Evolutionary conservation across 164 flowering plant species (phyloP).

Genomic region (Nymphaea thermarum): DNA sequence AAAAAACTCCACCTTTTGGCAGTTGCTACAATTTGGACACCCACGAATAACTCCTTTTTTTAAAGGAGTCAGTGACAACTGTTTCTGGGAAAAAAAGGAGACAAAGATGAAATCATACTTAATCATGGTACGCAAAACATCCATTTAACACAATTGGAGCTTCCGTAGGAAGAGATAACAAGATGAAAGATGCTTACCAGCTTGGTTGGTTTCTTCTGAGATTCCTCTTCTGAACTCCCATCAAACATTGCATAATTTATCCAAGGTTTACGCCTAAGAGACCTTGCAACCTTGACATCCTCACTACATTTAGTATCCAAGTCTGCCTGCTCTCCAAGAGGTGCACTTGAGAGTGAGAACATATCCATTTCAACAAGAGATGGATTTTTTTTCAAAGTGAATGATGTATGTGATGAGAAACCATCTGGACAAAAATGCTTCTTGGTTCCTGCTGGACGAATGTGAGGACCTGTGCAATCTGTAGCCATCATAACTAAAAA

Average conservation of each 20-base stretch:
- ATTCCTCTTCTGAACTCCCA: slow-evolving; percentile 55
- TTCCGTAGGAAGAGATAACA: background rate
- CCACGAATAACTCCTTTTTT: slow-evolving; percentile 90
- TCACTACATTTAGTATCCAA: slow-evolving; percentile 16
- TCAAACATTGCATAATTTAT: slow-evolving; percentile 39
- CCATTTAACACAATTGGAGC: background rate
- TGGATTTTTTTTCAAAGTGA: slow-evolving; percentile 28
- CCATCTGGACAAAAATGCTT: slow-evolving; percentile 37
- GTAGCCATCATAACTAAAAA: slow-evolving; percentile 23
- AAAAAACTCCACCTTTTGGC: slow-evolving; percentile 67
- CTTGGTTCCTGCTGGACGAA: slow-evolving; percentile 7
- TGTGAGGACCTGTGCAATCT: slow-evolving; percentile 6
- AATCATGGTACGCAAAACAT: background rate
- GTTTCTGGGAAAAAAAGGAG: slow-evolving; percentile 19
- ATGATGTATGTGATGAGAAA: slow-evolving; percentile 44
- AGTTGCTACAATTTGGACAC: slow-evolving; percentile 57
- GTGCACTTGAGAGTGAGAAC: slow-evolving; percentile 5
- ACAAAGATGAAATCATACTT: background rate
- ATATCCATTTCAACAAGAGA: slow-evolving; percentile 11
- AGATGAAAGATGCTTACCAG: slow-evolving; percentile 24
- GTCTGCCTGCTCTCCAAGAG: slow-evolving; percentile 11
- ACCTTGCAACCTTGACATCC: slow-evolving; percentile 16
- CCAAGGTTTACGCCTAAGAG: slow-evolving; percentile 40
- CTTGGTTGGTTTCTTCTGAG: slow-evolving; percentile 33
- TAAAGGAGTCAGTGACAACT: slow-evolving; percentile 23